These are phyloP conservation scores for Saturnispora ahearnii DNA, from an alignment of 805 yeast species.

Conservation along the genomic window DNA sequence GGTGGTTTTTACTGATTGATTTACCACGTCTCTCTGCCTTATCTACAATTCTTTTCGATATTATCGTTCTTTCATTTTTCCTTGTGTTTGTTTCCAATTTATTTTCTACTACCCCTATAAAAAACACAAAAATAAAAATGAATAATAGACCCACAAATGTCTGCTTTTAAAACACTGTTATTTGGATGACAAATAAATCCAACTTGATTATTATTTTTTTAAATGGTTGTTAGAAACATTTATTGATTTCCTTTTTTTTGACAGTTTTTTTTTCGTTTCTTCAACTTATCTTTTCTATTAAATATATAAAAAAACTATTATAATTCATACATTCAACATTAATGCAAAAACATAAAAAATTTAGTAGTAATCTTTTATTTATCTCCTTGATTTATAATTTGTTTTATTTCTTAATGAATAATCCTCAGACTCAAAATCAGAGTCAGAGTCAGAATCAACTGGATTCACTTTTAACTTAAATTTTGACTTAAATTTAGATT, in stretches of 20 bases:
- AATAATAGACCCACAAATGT: background rate
- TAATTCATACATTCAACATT: background rate
- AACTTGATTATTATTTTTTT: background rate
- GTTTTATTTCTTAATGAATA: background rate
- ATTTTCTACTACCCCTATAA: background rate
- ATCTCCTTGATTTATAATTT: background rate
- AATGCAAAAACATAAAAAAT: background rate
- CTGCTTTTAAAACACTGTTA: background rate
- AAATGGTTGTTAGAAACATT: background rate
- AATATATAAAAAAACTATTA: background rate
- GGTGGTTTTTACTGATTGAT: constrained; percentile 22
- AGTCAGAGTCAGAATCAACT: background rate
- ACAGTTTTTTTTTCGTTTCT: background rate
- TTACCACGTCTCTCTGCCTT: constrained; percentile 9
- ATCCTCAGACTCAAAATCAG: background rate
- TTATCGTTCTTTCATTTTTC: background rate
- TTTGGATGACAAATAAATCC: background rate
- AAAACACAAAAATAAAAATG: background rate
- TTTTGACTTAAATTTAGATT: background rate
- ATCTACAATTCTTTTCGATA: background rate
- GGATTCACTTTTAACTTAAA: background rate
- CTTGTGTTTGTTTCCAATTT: background rate
- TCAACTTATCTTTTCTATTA: background rate
- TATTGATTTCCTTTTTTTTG: background rate
- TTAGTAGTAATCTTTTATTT: too few relatives aligned